Percentiles rank a stretch among this genome's conserved stretches.
phyloP scores from a whole-genome alignment of 805 yeast species.

The Ogataea saltuana region DNA sequence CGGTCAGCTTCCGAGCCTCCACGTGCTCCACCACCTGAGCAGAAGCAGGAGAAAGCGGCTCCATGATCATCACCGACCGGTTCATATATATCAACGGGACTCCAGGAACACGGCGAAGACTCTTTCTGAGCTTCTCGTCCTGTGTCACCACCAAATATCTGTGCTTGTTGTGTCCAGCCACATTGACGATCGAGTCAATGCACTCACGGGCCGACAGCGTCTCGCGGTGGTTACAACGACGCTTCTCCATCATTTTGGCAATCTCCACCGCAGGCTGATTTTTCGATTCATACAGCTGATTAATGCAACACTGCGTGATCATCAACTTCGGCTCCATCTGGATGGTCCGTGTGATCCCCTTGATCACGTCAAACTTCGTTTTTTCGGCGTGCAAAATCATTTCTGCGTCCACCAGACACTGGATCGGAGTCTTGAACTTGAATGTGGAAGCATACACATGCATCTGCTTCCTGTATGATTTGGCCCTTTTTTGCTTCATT shows the following conservation, averaged over 20 bases:
- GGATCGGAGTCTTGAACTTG: constrained; percentile 92
- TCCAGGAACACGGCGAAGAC: constrained; percentile 78
- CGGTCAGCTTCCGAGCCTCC: constrained; percentile 69
- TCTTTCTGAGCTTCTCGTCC: constrained; percentile 64
- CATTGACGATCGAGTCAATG: constrained; percentile 63
- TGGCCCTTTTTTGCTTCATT: constrained; percentile 97
- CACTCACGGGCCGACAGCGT: constrained; percentile 68
- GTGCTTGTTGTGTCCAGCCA: constrained; percentile 82
- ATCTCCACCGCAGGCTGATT: constrained; percentile 75
- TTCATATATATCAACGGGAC: constrained; percentile 86
- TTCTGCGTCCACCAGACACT: constrained; percentile 82
- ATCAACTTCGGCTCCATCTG: constrained; percentile 85
- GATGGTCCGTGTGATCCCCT: constrained; percentile 75
- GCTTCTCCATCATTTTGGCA: constrained; percentile 85
- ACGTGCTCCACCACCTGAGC: constrained; percentile 45
- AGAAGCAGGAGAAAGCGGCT: constrained; percentile 81
- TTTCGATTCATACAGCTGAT: constrained; percentile 70
- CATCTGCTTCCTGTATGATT: constrained; percentile 91
- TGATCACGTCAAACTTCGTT: constrained; percentile 74
- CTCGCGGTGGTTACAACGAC: constrained; percentile 80
- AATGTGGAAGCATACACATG: constrained; percentile 80
- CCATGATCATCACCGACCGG: constrained; percentile 94
- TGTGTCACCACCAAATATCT: constrained; percentile 90
- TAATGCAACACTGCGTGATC: constrained; percentile 96
- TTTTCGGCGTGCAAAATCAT: constrained; percentile 64